phyloP scores from a whole-genome alignment of 1,284 basidiomycete species.

The Ustilago shanxiensis region DNA sequence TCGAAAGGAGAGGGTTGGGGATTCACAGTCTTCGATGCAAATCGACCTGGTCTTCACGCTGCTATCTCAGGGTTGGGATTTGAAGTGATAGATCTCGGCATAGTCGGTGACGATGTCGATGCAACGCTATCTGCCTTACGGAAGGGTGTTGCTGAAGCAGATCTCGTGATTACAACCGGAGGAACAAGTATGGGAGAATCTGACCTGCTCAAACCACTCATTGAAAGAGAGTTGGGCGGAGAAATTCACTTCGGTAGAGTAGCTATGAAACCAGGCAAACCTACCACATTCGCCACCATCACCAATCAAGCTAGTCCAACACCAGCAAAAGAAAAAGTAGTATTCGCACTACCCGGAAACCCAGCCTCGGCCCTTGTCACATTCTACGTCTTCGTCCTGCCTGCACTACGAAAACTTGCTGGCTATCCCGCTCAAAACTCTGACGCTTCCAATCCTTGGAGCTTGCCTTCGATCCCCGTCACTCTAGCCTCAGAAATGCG shows the following conservation, averaged over 20 bases:
- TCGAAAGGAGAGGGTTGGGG: conserved; percentile 41
- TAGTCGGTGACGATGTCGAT: conserved; percentile 78
- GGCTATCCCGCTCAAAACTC: conserved; percentile 26
- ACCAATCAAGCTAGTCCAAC: neutral
- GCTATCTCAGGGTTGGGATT: conserved; percentile 81
- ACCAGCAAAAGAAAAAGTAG: conserved; percentile 66
- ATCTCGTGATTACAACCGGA: conserved; percentile 84
- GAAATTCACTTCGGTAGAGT: conserved; percentile 83
- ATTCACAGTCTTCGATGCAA: conserved; percentile 76
- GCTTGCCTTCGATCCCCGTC: conserved; percentile 78
- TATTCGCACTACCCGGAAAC: conserved; percentile 89
- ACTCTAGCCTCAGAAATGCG: conserved; percentile 77
- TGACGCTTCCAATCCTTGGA: conserved; percentile 71
- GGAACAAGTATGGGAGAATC: conserved; percentile 90
- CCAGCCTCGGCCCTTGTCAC: conserved; percentile 89
- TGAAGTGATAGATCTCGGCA: conserved; percentile 83
- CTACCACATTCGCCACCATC: conserved; percentile 85
- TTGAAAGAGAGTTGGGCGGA: conserved; percentile 81
- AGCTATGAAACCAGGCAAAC: conserved; percentile 72
- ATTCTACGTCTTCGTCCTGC: conserved; percentile 86
- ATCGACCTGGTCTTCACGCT: conserved; percentile 81
- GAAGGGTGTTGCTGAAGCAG: conserved; percentile 76
- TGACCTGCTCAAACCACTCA: conserved; percentile 86
- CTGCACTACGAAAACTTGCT: conserved; percentile 78
- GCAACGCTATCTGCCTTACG: conserved; percentile 77